Evolutionary conservation across 2,329 filamentous ascomycete genomes (phyloP).

Genomic region (Metarhizium rileyi): DNA sequence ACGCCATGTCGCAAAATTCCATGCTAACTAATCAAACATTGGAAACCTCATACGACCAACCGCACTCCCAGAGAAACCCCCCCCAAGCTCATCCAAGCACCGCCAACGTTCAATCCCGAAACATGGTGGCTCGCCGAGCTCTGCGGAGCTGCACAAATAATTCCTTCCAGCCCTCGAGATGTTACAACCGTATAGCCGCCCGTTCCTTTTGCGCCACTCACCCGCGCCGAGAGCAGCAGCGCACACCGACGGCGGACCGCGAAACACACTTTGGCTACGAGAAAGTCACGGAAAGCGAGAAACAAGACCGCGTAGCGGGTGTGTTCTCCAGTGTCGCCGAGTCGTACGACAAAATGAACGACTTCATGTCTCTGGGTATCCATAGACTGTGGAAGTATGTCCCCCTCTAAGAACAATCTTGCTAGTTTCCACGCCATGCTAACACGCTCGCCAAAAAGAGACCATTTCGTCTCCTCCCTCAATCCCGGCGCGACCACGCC

Average conservation of each 20-base stretch:
- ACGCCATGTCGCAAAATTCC: background rate
- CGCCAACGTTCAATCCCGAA: background rate
- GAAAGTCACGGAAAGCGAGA: conserved; percentile 72
- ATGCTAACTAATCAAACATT: too few species aligned
- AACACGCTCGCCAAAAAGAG: conserved; percentile 33
- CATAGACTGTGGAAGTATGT: conserved; percentile 84
- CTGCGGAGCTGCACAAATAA: conserved; percentile 18
- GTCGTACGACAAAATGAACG: conserved; percentile 97
- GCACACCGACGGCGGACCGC: conserved; percentile 30
- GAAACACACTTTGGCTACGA: conserved; percentile 89
- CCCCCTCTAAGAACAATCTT: background rate
- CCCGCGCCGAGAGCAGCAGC: conserved; percentile 12
- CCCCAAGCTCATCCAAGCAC: background rate
- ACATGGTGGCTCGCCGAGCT: conserved; percentile 21
- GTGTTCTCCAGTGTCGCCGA: conserved; percentile 95
- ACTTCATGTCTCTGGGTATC: conserved; percentile 96
- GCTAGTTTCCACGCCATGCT: background rate
- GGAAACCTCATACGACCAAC: background rate
- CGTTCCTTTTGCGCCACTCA: conserved; percentile 21
- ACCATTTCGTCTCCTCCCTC: conserved; percentile 86
- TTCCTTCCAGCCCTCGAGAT: conserved; percentile 12
- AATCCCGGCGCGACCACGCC: conserved; percentile 62
- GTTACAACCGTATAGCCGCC: conserved; percentile 7
- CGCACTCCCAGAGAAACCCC: background rate
- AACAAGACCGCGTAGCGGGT: conserved; percentile 60